Evolutionary conservation across 495 filamentous ascomycete species (phyloP), one percentile per base, ranked within the genome.

Genomic region (Bombardia bombarda): DNA sequence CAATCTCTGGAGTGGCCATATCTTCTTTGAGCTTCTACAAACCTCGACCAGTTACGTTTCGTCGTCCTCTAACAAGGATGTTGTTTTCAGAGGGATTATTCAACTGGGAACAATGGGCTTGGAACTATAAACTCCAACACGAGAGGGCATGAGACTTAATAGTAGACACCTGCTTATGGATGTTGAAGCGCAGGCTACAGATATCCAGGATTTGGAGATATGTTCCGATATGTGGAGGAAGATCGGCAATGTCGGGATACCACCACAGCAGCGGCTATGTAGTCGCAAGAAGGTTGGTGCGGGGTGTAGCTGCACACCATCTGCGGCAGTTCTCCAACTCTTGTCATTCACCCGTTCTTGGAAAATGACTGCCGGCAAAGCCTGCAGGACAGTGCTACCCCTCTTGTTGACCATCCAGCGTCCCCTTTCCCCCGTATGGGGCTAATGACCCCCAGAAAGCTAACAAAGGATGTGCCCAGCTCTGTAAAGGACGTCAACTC

Each of bases 311-410:
- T 14, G 32, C 12, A 17, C 32, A 18, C 1, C 2, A 33, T 16
- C 7, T 33, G n/a, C 25, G 19, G 26, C 35, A 31, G 9, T 19
- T 21, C 16, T 18, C 25, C 12, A 30, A 21, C 2, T 14, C n/a
- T 3, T 17, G 17, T 10, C 7, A 13, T 14, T 33, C 3, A 14
- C 7, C 16, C 32, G 32, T 7, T 16, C 16, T 23, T 2, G 31
- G 18, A 35, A 23, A 44, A 44, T 26, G 14, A 22, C 30, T 33
- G 20, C 32, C 31, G 35, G 35, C 19, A 38, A 9, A 45, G 32
- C 22, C 22, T 32, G 34, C 32, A 39, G 4, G n/a, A 12, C 34
- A 19, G 6, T 12, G 18, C 24, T 16, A 9, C 26, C 14, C 25
- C 12, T 18, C 26, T 17, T 8, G 6, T 14, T n/a, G 23, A 30